These are phyloP conservation scores for Naegleria gruberi DNA, from an alignment of 208 protist species.

Conservation along the genomic window DNA sequence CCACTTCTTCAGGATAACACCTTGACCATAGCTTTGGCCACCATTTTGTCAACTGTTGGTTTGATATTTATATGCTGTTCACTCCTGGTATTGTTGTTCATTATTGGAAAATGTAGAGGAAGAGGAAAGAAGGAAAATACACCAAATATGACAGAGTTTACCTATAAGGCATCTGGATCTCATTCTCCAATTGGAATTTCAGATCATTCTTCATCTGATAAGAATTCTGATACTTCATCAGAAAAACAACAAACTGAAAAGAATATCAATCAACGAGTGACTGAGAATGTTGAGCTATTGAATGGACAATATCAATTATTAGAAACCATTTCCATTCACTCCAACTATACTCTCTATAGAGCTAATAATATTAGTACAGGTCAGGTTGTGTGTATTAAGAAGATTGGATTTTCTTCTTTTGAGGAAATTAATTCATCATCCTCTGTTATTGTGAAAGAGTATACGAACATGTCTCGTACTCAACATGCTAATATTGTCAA, in stretches of 20 bases:
- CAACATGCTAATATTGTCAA: neutral
- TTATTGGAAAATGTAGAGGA: too few relatives aligned
- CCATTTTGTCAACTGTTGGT: too few relatives aligned
- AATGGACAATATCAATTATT: neutral
- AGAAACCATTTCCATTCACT: neutral
- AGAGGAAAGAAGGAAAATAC: too few relatives aligned
- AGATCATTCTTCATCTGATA: neutral
- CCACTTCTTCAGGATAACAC: too few relatives aligned
- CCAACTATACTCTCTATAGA: neutral
- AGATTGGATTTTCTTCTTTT: neutral
- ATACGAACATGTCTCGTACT: neutral
- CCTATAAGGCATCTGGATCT: too few relatives aligned
- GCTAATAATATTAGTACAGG: neutral
- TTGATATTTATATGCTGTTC: too few relatives aligned
- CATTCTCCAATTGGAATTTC: neutral
- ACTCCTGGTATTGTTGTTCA: too few relatives aligned
- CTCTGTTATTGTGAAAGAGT: too few relatives aligned
- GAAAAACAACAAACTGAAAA: neutral
- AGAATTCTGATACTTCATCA: neutral
- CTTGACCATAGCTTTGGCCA: too few relatives aligned
- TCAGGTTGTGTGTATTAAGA: neutral
- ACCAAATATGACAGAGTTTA: too few relatives aligned
- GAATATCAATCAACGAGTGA: neutral
- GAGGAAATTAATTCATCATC: neutral
- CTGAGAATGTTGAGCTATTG: neutral